A percentile compares a stretch with the other conserved stretches of the same genome.
Evolutionary conservation across 495 filamentous ascomycete species (phyloP).

Genomic region (Haplographium delicatum): DNA sequence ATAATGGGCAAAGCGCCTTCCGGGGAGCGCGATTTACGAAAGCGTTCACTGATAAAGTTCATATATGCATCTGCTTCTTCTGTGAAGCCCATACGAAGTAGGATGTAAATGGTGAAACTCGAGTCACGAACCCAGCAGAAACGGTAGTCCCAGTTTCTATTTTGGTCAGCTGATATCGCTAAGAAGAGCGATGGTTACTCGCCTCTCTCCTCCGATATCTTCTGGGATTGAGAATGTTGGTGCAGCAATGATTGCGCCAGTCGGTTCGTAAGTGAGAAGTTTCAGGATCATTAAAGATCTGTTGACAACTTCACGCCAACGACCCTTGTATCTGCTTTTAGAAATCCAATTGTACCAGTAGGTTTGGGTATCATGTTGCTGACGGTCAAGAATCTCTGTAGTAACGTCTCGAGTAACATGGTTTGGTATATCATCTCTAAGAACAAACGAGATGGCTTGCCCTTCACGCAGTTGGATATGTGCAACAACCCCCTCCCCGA

Average conservation of each 20-base stretch:
- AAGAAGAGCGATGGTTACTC: constrained; percentile 4
- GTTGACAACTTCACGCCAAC: constrained; percentile 62
- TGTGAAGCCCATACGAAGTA: constrained; percentile 68
- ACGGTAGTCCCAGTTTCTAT: constrained; percentile 73
- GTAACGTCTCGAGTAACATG: constrained; percentile 49
- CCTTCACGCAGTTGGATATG: constrained; percentile 53
- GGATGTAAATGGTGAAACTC: constrained; percentile 70
- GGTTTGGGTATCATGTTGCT: constrained; percentile 59
- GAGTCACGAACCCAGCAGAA: constrained; percentile 72
- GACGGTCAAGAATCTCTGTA: constrained; percentile 44
- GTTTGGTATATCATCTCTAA: constrained; percentile 50
- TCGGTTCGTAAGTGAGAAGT: constrained; percentile 62
- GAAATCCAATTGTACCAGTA: constrained; percentile 70
- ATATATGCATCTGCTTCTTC: constrained; percentile 70
- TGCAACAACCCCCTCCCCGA: constrained; percentile 56
- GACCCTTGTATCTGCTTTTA: constrained; percentile 62
- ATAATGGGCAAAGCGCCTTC: constrained; percentile 64
- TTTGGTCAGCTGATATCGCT: neutral
- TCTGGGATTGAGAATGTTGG: constrained; percentile 67
- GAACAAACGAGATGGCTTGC: constrained; percentile 60
- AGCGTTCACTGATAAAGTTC: constrained; percentile 64
- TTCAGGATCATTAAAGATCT: constrained; percentile 67
- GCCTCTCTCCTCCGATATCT: constrained; percentile 59
- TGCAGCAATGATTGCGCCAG: constrained; percentile 49
- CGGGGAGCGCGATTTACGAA: constrained; percentile 41